A percentile compares a stretch with the other conserved stretches of the same genome.
Conservation (phyloP, 2,329 filamentous ascomycete genomes). For the Paecilomyces formosus region DNA sequence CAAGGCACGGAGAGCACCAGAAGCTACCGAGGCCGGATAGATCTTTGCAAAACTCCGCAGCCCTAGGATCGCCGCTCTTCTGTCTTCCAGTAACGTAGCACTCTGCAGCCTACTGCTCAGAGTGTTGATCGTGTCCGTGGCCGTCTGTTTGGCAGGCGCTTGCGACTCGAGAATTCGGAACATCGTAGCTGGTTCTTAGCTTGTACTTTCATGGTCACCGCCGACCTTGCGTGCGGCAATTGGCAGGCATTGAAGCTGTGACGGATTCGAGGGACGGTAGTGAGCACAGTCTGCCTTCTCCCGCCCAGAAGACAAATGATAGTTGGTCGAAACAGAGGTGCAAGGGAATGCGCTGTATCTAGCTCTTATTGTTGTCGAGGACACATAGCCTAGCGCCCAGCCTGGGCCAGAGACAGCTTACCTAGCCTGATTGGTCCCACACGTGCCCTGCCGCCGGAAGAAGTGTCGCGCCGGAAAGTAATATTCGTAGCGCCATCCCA, state of each 20-base stretch:
- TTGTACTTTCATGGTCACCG: conserved; percentile 35
- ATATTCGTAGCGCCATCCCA: not conserved
- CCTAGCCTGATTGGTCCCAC: not conserved
- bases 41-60: conserved; percentile 93
- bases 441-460: conserved; percentile 1
- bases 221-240: conserved; percentile 18
- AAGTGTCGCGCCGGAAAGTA: conserved; percentile 3
- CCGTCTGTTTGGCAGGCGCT: conserved; percentile 91
- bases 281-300: not conserved
- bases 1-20: conserved; percentile 78
- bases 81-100: conserved; percentile 87
- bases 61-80: conserved; percentile 84
- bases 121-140: conserved; percentile 86
- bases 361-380: not conserved
- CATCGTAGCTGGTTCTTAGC: conserved; percentile 29
- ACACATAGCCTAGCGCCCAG: not conserved
- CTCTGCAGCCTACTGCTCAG: conserved; percentile 81
- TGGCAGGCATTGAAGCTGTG: conserved; percentile 20
- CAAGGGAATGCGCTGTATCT: not conserved
- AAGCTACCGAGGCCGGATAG: conserved; percentile 91
- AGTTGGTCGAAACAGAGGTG: not conserved
- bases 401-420: not conserved
- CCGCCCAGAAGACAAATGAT: not conserved
- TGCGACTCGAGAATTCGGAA: conserved; percentile 57
- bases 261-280: not conserved